Base-by-base conservation (phyloP, 2,329 filamentous ascomycete genomes). In the Phyllosticta citriasiana region DNA sequence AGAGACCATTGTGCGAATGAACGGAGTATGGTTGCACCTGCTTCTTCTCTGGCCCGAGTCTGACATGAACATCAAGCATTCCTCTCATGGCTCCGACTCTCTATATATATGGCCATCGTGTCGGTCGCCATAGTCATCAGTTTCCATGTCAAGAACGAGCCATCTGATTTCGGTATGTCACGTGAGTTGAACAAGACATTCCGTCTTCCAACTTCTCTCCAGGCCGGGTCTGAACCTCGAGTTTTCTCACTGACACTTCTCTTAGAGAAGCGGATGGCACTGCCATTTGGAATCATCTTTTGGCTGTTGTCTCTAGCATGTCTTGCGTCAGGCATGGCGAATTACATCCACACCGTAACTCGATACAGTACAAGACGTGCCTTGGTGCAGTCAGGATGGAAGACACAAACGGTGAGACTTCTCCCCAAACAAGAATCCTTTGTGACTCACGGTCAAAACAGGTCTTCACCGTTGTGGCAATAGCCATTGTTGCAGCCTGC, bases 351-450 rank as follows among this genome's bases (percentile, higher is more conserved):
- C 79, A 84, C 80, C 67, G 85, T 97, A 25, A 88, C 88, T 67
- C 87, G 89, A 71, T 99, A 96, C 72, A 88, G 88, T 67, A 80
- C 83, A 50, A 84, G 86, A 66, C 81, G 82, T 26, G 94, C 94
- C 0, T 82, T 97, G 65, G 94, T 99, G 50, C 94, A 99, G 77
- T 88, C 86, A 30, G 94, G 94, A 1, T 94, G 89, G 88, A 93
- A 91, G 75, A 97, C 94, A 47, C 92, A 97, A 72, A 74, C 87
- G 52, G 88, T 96, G 55, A 66, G 73, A 68, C 16, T 50, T 9
- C n/a, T 30, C 12, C 19, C 27, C 22, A 12, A 40, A 40, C 4
- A 40, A 12, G 33, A 7, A 40, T 40, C 9, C 33, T 4, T 40
- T 16, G 33, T 16, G 14, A 12, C 59, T 61, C 14, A 61, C 16